phyloP scores from a whole-genome alignment of 352 stramenopile genomes.

The Phytophthora podocarpi region DNA sequence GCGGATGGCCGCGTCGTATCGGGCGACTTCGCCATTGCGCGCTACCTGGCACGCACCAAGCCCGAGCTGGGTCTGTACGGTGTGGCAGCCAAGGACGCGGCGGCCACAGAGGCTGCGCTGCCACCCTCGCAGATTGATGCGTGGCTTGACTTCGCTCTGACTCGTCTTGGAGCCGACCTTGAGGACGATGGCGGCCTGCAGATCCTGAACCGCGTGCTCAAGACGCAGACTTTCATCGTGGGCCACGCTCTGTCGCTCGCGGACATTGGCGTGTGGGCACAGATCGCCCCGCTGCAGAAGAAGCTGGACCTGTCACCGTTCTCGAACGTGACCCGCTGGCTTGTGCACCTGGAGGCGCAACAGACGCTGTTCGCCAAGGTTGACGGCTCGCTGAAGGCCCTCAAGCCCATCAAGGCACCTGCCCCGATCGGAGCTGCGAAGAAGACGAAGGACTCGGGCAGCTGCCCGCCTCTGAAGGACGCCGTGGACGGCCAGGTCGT shows the following conservation, averaged over 20 bases:
- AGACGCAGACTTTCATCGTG: slow-evolving; percentile 93
- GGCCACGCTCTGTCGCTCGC: slow-evolving; percentile 94
- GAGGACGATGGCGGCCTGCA: slow-evolving; percentile 54
- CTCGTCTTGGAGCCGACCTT: slow-evolving; percentile 43
- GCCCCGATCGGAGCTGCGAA: slow-evolving; percentile 15
- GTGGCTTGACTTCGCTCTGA: slow-evolving; percentile 94
- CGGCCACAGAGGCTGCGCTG: slow-evolving; percentile 32
- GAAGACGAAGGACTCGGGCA: slow-evolving; percentile 88
- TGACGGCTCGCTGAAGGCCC: slow-evolving; percentile 52
- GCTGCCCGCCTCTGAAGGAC: slow-evolving; percentile 93
- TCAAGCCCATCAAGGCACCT: slow-evolving; percentile 42
- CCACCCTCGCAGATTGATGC: slow-evolving; percentile 82
- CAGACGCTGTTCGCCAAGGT: slow-evolving; percentile 62
- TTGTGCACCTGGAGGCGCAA: slow-evolving; percentile 60
- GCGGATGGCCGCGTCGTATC: slow-evolving; percentile 63
- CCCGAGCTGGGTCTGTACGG: slow-evolving; percentile 63
- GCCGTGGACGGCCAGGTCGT: slow-evolving; percentile 95
- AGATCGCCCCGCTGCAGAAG: slow-evolving; percentile 51
- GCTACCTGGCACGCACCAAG: slow-evolving; percentile 59
- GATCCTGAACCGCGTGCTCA: slow-evolving; percentile 91
- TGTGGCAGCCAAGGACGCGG: slow-evolving; percentile 51
- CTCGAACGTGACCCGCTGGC: slow-evolving; percentile 79
- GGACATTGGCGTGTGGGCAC: slow-evolving; percentile 94
- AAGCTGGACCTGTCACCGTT: slow-evolving; percentile 58
- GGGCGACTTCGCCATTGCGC: slow-evolving; percentile 81